Conservation (phyloP, 257 asterid genomes). For the Rehmannia glutinosa region DNA sequence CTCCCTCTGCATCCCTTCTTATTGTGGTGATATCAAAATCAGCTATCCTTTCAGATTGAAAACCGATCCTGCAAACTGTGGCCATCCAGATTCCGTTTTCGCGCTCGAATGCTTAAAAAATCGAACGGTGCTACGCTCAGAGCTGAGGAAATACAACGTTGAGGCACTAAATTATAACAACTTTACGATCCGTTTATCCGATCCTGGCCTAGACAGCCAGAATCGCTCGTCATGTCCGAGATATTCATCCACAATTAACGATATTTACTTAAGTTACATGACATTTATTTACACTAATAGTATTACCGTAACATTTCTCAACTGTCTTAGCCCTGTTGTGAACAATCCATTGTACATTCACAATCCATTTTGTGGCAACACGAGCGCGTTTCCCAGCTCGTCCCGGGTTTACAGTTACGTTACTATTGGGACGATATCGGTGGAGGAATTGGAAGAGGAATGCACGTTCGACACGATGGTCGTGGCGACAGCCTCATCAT, state of each 20-base stretch:
- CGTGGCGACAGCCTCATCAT: constrained; percentile 12
- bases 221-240: constrained; percentile 28
- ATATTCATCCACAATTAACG: constrained; percentile 7
- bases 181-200: constrained; percentile 44
- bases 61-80: constrained; percentile 23
- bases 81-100: constrained; percentile 25
- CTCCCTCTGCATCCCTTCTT: constrained; percentile 41
- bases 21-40: constrained; percentile 44
- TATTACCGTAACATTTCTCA: constrained; percentile 20
- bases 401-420: constrained; percentile 31
- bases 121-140: constrained; percentile 20
- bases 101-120: constrained; percentile 48
- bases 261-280: constrained; percentile 14
- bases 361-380: constrained; percentile 39
- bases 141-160: constrained; percentile 31
- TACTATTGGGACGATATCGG: constrained; percentile 1
- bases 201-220: constrained; percentile 37
- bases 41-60: constrained; percentile 43
- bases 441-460: constrained; percentile 34
- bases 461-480: constrained; percentile 38
- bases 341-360: constrained; percentile 28
- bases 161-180: constrained; percentile 36
- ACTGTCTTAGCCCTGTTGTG: constrained; percentile 25
- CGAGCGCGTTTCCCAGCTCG: constrained; percentile 18
- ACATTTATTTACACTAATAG: not conserved